A percentile compares a stretch with the other conserved stretches of the same genome.
These are phyloP conservation scores for Haematococcus lacustris DNA, from an alignment of 139 green algal species.

Conservation along the genomic window DNA sequence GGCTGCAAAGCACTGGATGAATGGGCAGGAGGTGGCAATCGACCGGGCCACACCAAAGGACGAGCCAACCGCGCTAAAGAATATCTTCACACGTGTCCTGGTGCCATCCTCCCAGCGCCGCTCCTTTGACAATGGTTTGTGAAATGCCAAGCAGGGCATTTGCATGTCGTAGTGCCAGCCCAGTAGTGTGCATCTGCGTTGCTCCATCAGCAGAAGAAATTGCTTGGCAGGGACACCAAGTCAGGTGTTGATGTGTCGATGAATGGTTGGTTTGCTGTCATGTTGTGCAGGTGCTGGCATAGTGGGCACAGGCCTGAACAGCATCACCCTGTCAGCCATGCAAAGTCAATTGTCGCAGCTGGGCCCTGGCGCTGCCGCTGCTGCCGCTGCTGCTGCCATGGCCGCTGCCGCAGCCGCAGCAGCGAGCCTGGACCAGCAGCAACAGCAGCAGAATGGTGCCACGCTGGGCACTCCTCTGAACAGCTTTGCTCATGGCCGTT, in stretches of 20 bases:
- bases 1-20: slow-evolving; percentile 63
- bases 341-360: neutral
- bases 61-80: slow-evolving; percentile 27
- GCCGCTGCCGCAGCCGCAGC: too few relatives aligned
- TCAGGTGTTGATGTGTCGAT: neutral
- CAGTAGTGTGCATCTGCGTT: neutral
- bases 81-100: slow-evolving; percentile 19
- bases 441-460: neutral
- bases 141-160: neutral
- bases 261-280: neutral
- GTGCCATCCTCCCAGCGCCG: slow-evolving; percentile 24
- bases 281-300: slow-evolving; percentile 41
- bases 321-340: slow-evolving; percentile 5
- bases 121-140: slow-evolving; percentile 53
- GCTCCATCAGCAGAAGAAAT: neutral
- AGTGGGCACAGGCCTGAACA: slow-evolving; percentile 42
- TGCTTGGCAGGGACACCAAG: neutral
- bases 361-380: neutral
- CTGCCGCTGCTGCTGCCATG: neutral
- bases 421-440: neutral
- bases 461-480: slow-evolving; percentile 1
- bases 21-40: slow-evolving; percentile 79
- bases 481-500: slow-evolving; percentile 1
- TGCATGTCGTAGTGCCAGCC: neutral
- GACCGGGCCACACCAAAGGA: slow-evolving; percentile 83